phyloP scores from a whole-genome alignment of 768 basidiomycete genomes.

The Albatrellus ellisii region DNA sequence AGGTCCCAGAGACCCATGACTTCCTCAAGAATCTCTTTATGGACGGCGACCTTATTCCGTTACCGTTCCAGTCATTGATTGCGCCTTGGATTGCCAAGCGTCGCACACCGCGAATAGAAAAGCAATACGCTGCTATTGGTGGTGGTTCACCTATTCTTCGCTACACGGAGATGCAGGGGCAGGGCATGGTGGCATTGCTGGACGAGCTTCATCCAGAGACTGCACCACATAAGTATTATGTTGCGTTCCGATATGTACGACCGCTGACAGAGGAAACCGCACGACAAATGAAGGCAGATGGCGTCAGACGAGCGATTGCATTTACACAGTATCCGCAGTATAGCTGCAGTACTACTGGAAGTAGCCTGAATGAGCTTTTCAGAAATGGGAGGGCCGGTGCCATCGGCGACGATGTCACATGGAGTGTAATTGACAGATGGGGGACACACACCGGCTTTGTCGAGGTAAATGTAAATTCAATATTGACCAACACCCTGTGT shows the following conservation, averaged over 20 bases:
- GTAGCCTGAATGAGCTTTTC: constrained; percentile 89
- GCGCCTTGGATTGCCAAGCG: constrained; percentile 85
- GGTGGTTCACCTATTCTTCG: constrained; percentile 92
- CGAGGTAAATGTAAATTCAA: constrained; percentile 45
- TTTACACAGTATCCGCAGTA: constrained; percentile 99
- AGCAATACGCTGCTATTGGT: constrained; percentile 90
- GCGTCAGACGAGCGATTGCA: constrained; percentile 84
- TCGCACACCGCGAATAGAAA: constrained; percentile 84
- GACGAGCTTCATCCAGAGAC: constrained; percentile 91
- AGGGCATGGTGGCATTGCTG: constrained; percentile 77
- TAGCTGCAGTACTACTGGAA: constrained; percentile 95
- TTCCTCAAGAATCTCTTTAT: constrained; percentile 89
- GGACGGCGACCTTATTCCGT: constrained; percentile 87
- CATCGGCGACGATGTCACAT: constrained; percentile 58
- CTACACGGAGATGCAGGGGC: constrained; percentile 83
- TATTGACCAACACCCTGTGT: constrained; percentile 4
- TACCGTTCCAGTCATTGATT: constrained; percentile 81
- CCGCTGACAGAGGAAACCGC: constrained; percentile 81
- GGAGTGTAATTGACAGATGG: constrained; percentile 99
- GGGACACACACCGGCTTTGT: constrained; percentile 90
- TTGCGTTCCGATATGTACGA: constrained; percentile 88
- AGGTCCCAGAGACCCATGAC: constrained; percentile 88
- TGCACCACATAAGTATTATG: constrained; percentile 92
- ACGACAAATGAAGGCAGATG: constrained; percentile 76
- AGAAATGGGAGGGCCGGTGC: constrained; percentile 42